Base-by-base conservation (phyloP, 208 protist species). In the Leishmania amazonensis region DNA sequence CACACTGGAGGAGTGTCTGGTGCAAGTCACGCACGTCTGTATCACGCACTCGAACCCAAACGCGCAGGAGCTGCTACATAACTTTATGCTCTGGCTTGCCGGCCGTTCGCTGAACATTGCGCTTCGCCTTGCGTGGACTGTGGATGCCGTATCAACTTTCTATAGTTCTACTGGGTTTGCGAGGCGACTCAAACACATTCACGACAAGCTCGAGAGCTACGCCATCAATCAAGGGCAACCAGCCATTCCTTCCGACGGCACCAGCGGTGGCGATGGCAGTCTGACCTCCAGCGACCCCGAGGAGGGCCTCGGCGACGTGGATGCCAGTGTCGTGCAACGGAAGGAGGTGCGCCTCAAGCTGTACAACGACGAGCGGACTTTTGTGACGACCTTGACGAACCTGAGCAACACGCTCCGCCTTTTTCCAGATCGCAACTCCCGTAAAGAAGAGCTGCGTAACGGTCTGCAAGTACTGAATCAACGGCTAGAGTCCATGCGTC, bases 181-280 rank as follows among this genome's bases (percentile, higher is more conserved):
- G 0, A 86, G 89, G 35, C 88, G 87, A 31, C 85, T 97, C 60
- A 90, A 95, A 78, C 84, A 91, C 76, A 84, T 97, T 35, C 94
- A 94, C 54, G 95, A 98, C 80, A 90, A 88, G 74, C 87, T 98
- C 64, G 95, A 98, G 89, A 97, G 91, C 83, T 94, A 89, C 86
- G 95, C 93, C 7, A 96, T 98, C 67, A 97, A 98, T 78, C 93
- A 91, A 74, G 84, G 89, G 1, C 78, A 81, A 57, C 40, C 78
- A 17, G 58, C 75, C 4, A 74, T 53, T 45, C 75, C 75, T 42
- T 62, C 58, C 45, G 21, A 65, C 4, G 67, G 45, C 72, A 67
- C 73, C 60, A 79, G 84, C 75, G 81, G 35, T 13, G 81, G 49
- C n/a, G 76, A 78, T 73, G 53, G 53, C 58, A 80, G 62, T 35